Evolutionary conservation across 225 moss, liverwort and hornwort genomes (phyloP), one percentile per base, ranked within the genome.

Genomic region (Physcomitrium patens): DNA sequence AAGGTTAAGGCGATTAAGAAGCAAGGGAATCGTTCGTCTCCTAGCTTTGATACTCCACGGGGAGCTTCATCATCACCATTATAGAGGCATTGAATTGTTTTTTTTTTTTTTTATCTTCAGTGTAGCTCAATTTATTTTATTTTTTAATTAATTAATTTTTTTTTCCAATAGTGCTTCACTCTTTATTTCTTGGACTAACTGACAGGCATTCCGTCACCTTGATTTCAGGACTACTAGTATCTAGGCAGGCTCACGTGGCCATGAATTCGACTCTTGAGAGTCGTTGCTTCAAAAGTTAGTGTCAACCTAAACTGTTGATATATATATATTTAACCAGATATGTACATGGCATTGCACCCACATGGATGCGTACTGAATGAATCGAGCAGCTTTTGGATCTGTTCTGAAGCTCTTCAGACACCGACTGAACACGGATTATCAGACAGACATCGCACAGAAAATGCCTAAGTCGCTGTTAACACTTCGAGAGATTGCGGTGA

Each of bases 1-100:
- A 92, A 86, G 57, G 89, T 92, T 2, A 86, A 83, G 67, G 89
- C 86, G n/a, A 93, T 88, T 28, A 83, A 81, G 71, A 89, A 84
- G 79, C 79, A 76, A 65, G 76, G 78, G 26, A 60, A 63, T 63
- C 78, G 78, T 68, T 61, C 71, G 17, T 71, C 58, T 12, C 68
- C 72, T 20, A 75, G 48, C 46, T 18, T 65, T 1, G 68, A 68
- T 58, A 24, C 10, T 23, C 24, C 44, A 9, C 18, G 60, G 8
- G 26, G 52, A 62, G 67, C 67, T n/a, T n/a, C n/a, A n/a, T n/a
- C n/a, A 10, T 74, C 49, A 24, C 28, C 78, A 26, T 31, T 50
- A 13, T 76, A 46, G 7, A 67, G 45, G 14, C 77, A 70, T 63
- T 81, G 68, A 81, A n/a, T n/a, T n/a, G n/a, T n/a, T n/a, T n/a